These are phyloP conservation scores for Hermanozyma aechmeae DNA, from an alignment of 805 yeast genomes.

Conservation along the genomic window DNA sequence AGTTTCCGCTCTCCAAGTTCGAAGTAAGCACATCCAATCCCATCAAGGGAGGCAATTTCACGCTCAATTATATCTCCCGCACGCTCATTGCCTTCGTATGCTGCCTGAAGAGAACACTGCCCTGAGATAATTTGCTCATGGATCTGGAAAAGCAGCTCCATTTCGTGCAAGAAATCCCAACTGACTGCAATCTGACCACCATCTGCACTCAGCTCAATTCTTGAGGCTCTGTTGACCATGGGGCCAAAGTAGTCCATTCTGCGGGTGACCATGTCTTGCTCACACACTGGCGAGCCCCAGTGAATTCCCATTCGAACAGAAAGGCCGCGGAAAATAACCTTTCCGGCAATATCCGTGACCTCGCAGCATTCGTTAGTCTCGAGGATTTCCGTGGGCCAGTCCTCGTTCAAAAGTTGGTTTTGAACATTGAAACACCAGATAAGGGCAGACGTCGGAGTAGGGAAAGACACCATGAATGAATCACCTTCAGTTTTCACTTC, in stretches of 20 bases:
- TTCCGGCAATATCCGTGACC: constrained; percentile 53
- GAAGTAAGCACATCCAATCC: constrained; percentile 58
- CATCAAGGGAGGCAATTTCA: constrained; percentile 56
- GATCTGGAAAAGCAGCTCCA: constrained; percentile 45
- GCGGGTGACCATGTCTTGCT: constrained; percentile 85
- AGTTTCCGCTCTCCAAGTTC: constrained; percentile 80
- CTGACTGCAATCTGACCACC: constrained; percentile 96
- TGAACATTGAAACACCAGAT: constrained; percentile 95
- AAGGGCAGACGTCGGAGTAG: constrained; percentile 82
- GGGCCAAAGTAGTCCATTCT: constrained; percentile 99
- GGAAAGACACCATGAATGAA: constrained; percentile 96
- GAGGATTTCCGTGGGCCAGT: constrained; percentile 93
- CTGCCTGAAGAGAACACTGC: constrained; percentile 20
- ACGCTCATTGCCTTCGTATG: constrained; percentile 35
- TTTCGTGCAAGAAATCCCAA: constrained; percentile 69
- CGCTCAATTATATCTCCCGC: constrained; percentile 52
- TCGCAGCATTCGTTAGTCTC: constrained; percentile 79
- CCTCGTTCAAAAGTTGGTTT: constrained; percentile 66
- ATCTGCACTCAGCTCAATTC: constrained; percentile 90
- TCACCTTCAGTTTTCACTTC: constrained; percentile 99
- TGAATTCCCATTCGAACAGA: constrained; percentile 98
- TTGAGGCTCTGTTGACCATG: constrained; percentile 90
- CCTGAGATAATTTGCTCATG: constrained; percentile 31
- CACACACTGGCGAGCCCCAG: constrained; percentile 97
- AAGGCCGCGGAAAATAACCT: constrained; percentile 70